Evolutionary conservation across 1,284 basidiomycete genomes (phyloP).

Genomic region (Malassezia cuniculi): DNA sequence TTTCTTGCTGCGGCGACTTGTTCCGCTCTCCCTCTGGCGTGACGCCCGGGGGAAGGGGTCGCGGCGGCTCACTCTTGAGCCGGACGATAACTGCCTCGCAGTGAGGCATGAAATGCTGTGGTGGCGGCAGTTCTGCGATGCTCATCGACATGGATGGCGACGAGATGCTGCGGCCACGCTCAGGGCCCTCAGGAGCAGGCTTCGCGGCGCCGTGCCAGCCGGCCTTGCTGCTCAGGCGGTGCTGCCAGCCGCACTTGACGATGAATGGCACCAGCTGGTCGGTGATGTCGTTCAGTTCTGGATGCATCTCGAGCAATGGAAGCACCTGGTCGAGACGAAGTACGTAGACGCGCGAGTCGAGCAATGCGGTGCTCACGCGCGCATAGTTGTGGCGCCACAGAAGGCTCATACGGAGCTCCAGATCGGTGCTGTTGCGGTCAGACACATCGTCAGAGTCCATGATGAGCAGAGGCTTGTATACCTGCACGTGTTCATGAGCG

Average conservation of each 20-base stretch:
- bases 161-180: no score
- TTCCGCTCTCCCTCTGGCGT: constrained; percentile 14
- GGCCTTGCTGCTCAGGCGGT: constrained; percentile 30
- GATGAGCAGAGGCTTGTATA: constrained; percentile 25
- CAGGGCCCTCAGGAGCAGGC: neutral
- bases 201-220: constrained; percentile 18
- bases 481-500: constrained; percentile 9
- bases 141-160: constrained; percentile 1
- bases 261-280: constrained; percentile 39
- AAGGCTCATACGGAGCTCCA: constrained; percentile 33
- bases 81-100: constrained; percentile 8
- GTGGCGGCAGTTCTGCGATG: neutral
- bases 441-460: constrained; percentile 30
- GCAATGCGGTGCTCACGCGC: constrained; percentile 30
- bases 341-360: constrained; percentile 39
- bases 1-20: constrained; percentile 43
- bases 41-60: constrained; percentile 2
- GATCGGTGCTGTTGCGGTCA: constrained; percentile 26
- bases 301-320: constrained; percentile 24
- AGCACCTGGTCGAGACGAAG: constrained; percentile 26
- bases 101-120: constrained; percentile 9
- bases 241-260: constrained; percentile 38
- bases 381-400: constrained; percentile 27
- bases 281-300: constrained; percentile 32
- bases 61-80: constrained; percentile 6